Evolutionary conservation across 768 basidiomycete species (phyloP), one percentile per base, ranked within the genome.

Genomic region (Boletus pseudo-olivaceus): DNA sequence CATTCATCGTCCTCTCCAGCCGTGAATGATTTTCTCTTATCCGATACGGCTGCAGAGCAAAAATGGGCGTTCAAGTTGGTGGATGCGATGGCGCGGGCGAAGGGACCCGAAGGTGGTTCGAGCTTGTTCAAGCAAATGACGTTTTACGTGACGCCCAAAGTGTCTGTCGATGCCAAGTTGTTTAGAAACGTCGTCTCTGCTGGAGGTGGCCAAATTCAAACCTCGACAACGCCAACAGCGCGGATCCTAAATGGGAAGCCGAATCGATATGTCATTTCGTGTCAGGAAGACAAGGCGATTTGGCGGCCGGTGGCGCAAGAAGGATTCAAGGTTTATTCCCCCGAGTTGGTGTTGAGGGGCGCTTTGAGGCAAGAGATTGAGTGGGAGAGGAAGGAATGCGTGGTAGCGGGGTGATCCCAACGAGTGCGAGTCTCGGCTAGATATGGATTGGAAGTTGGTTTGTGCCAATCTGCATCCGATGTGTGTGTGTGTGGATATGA

Each of bases 141-240:
- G 0, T 91, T 95, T 71, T 93, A 91, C 59, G 69, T 92, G 47
- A 93, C 90, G 0, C 76, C 80, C 0, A 83, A 79, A 55, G 83
- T 91, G 1, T 64, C 75, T 0, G 73, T 86, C 2, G 83, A 85
- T 45, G 63, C 68, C 40, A 82, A 82, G 60, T 64, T 90, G 34
- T 69, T 94, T 51, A 86, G 82, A 72, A 82, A 81, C 44, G 83
- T 95, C 6, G 76, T 93, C 5, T 69, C 73, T 7, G 82, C 86
- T 0, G 80, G 81, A 57, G 90, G 92, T 4, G 93, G 90, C 0
- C 78, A 82, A 72, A 88, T 91, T 45, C 69, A 69, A n/a, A 73
- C 72, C 0, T 73, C 52, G 5, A 59, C 77, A 51, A 74, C 70
- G 10, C 86, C 84, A 1, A 87, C 83, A 0, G 57, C 71, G 32